A percentile compares a stretch with the other conserved stretches of the same genome.
Conservation (phyloP, 148 eudicot species). For the Fallopia convolvulus region DNA sequence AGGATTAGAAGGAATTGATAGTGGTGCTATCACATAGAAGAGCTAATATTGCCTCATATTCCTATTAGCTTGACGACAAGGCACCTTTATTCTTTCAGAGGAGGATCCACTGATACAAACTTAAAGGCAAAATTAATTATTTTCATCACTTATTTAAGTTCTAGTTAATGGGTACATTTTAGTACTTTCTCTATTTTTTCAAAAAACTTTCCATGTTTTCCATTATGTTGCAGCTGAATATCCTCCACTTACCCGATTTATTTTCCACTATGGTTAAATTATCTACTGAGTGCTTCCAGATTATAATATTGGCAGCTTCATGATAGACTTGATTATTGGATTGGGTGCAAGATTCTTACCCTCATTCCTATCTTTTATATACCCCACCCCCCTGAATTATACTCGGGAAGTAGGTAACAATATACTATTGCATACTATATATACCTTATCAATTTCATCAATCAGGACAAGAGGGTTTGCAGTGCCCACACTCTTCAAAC, state of each 20-base stretch:
- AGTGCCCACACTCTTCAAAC: slow-evolving; percentile 88
- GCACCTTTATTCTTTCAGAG: no score
- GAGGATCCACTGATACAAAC: no score
- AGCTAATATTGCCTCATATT: no score
- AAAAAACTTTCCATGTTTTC: neutral
- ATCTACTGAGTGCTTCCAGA: neutral
- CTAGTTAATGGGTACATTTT: neutral
- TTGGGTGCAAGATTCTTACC: neutral
- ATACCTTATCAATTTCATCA: slow-evolving; percentile 99
- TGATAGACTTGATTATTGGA: neutral
- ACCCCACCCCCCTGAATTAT: neutral
- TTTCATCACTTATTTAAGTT: neutral
- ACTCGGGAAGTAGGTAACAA: neutral
- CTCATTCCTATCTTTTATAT: neutral
- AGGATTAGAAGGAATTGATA: no score
- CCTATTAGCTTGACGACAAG: no score
- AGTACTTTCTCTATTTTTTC: neutral
- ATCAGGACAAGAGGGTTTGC: slow-evolving; percentile 97
- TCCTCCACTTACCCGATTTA: neutral
- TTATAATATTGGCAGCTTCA: neutral
- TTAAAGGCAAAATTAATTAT: no score
- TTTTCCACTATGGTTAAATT: neutral
- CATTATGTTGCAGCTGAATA: neutral
- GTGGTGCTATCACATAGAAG: no score
- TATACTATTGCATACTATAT: neutral